Evolutionary conservation across 352 stramenopile species (phyloP), one percentile per base, ranked within the genome.

Genomic region (Saprolegnia diclina): DNA sequence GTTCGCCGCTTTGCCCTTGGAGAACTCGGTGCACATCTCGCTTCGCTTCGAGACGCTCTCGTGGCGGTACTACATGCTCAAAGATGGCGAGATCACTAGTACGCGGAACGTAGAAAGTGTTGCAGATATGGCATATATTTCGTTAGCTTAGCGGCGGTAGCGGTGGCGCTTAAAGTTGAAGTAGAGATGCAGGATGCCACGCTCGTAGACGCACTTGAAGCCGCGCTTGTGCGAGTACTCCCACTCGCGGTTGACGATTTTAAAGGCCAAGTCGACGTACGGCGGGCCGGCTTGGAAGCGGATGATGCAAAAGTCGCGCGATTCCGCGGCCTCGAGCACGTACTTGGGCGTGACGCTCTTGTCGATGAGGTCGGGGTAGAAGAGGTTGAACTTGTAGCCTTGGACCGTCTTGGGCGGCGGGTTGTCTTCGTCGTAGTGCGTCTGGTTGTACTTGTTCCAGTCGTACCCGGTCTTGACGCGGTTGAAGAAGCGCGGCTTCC

Each of bases 391-490:
- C 76, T 99, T 99, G 89, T 99, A 99, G 44, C 97, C 97, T 76
- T 99, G 97, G 22, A 99, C 97, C 56, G 98, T 96, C 82, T 99
- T 99, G n/a, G 97, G 97, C 44, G 97, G 97, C 68, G 97, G 97
- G 74, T 99, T 99, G 76, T 99, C 97, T 72, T 95, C 86, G 83
- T 99, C 97, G 78, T 99, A 99, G 79, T 99, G 97, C 56, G 96
- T 98, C 77, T 99, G 96, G 81, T 99, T 99, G 90, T 99, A 99
- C 81, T 98, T 98, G 87, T 99, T 99, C 96, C 97, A 99, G 79
- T 99, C 97, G 77, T 98, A 99, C 37, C 97, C 97, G 1, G 96
- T 99, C 82, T 98, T 98, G 74, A 99, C 96, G 42, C 97, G 94
- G 82, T 99, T 99, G 71, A 99, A 99, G 80, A 99, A 99, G 4